phyloP scores from a whole-genome alignment of 2,329 filamentous ascomycete species.

The Aspergillus udagawae region DNA sequence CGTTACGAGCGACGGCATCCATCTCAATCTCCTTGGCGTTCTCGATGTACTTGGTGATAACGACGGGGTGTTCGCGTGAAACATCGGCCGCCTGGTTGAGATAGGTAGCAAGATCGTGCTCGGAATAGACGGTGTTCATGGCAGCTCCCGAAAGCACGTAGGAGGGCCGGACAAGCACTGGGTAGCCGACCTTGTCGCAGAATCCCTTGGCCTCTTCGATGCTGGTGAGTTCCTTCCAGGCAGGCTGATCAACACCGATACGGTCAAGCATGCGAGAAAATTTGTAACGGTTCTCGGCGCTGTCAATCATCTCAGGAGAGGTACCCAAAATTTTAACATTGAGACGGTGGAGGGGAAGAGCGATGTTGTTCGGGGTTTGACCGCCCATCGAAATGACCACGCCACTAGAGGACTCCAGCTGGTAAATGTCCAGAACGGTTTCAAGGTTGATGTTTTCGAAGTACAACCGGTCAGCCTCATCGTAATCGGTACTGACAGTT shows the following conservation, averaged over 20 bases:
- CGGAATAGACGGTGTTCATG: constrained; percentile 98
- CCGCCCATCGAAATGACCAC: constrained; percentile 95
- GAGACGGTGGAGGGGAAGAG: constrained; percentile 78
- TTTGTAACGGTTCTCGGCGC: constrained; percentile 95
- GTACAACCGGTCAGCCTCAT: constrained; percentile 90
- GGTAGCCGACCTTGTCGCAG: constrained; percentile 84
- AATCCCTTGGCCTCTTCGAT: constrained; percentile 86
- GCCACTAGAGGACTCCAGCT: constrained; percentile 76
- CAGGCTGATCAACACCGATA: constrained; percentile 91
- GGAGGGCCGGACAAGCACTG: constrained; percentile 89
- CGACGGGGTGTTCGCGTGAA: constrained; percentile 90
- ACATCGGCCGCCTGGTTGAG: constrained; percentile 88
- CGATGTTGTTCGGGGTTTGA: constrained; percentile 97
- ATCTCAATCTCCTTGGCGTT: constrained; percentile 99
- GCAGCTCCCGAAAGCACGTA: constrained; percentile 96
- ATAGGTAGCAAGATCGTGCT: constrained; percentile 85
- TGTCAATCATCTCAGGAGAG: constrained; percentile 98
- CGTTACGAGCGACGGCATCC: constrained; percentile 92
- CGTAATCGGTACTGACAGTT: constrained; percentile 85
- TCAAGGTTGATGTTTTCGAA: constrained; percentile 95
- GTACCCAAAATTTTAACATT: constrained; percentile 93
- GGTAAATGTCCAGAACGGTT: constrained; percentile 88
- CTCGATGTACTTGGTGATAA: constrained; percentile 99
- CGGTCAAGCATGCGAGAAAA: constrained; percentile 97
- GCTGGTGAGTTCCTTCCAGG: constrained; percentile 96